These are phyloP conservation scores for Phialemoniopsis sp. DNA, from an alignment of 2,329 filamentous ascomycete species.

Conservation along the genomic window DNA sequence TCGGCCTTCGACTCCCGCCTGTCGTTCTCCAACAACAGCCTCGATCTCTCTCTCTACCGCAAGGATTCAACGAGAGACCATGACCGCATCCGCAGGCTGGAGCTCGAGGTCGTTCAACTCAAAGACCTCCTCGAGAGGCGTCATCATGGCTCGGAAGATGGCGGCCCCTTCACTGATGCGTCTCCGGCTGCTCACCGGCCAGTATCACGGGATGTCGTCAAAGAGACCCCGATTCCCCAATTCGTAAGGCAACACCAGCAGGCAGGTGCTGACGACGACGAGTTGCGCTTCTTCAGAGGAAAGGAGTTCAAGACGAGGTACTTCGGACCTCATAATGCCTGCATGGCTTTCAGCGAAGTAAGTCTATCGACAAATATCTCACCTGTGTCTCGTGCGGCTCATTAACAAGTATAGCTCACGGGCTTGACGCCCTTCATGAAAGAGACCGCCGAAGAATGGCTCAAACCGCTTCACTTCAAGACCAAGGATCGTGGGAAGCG, in stretches of 20 bases:
- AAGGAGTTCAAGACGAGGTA: slow-evolving; percentile 58
- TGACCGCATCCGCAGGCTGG: slow-evolving; percentile 54
- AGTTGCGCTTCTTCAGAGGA: slow-evolving; percentile 53
- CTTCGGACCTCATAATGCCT: slow-evolving; percentile 57
- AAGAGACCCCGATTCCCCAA: too few relatives aligned
- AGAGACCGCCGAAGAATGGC: slow-evolving; percentile 58
- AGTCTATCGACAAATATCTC: slow-evolving; percentile 1
- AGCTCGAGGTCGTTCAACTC: slow-evolving; percentile 55
- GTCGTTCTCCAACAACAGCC: slow-evolving; percentile 32
- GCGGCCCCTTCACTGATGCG: slow-evolving; percentile 40
- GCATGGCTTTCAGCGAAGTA: slow-evolving; percentile 54
- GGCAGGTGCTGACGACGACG: slow-evolving; percentile 39
- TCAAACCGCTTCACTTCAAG: slow-evolving; percentile 50
- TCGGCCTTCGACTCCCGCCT: slow-evolving; percentile 38
- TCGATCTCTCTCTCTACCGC: slow-evolving; percentile 24
- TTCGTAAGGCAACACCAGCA: slow-evolving; percentile 22
- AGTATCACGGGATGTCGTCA: too few relatives aligned
- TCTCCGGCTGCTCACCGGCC: too few relatives aligned
- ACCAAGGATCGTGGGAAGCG: slow-evolving; percentile 52
- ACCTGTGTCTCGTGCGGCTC: background rate
- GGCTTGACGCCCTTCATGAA: slow-evolving; percentile 58
- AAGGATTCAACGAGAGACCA: slow-evolving; percentile 43
- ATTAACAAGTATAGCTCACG: slow-evolving; percentile 29
- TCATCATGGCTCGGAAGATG: slow-evolving; percentile 34
- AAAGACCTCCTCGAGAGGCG: slow-evolving; percentile 46